Percentiles rank a stretch among this genome's conserved stretches.
Evolutionary conservation across 1,284 basidiomycete genomes (phyloP).

Genomic region (Sporisorium exsertum): DNA sequence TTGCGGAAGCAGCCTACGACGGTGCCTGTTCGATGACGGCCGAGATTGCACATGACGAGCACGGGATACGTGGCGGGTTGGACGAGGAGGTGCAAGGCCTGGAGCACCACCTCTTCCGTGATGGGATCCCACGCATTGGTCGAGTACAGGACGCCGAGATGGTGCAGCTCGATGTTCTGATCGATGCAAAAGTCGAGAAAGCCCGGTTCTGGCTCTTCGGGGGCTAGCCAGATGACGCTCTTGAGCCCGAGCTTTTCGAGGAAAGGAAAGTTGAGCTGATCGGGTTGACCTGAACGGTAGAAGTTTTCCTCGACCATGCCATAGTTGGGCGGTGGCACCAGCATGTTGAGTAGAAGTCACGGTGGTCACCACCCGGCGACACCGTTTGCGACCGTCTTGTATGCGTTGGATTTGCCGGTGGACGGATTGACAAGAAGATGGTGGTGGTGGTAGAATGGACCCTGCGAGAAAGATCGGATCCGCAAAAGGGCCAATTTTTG

Average conservation of each 20-base stretch:
- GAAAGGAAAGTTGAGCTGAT: conserved; percentile 73
- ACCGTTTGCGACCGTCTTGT: background rate
- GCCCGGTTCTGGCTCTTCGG: conserved; percentile 72
- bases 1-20: conserved; percentile 72
- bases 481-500: conserved; percentile 7
- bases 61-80: conserved; percentile 72
- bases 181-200: conserved; percentile 67
- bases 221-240: conserved; percentile 73
- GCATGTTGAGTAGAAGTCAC: conserved; percentile 41
- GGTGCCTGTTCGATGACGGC: conserved; percentile 73
- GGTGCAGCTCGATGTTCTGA: conserved; percentile 69
- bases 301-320: conserved; percentile 73
- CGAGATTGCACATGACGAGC: conserved; percentile 73
- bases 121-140: conserved; percentile 70
- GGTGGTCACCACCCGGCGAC: background rate
- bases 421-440: background rate
- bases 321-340: conserved; percentile 73
- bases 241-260: conserved; percentile 72
- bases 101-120: conserved; percentile 73
- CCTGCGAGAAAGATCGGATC: conserved; percentile 13
- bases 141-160: conserved; percentile 70
- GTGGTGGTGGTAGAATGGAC: background rate
- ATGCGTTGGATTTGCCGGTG: background rate
- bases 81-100: conserved; percentile 72
- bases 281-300: conserved; percentile 73